Evolutionary conservation across 2,329 filamentous ascomycete species (phyloP).

Genomic region (Geosmithia flava): DNA sequence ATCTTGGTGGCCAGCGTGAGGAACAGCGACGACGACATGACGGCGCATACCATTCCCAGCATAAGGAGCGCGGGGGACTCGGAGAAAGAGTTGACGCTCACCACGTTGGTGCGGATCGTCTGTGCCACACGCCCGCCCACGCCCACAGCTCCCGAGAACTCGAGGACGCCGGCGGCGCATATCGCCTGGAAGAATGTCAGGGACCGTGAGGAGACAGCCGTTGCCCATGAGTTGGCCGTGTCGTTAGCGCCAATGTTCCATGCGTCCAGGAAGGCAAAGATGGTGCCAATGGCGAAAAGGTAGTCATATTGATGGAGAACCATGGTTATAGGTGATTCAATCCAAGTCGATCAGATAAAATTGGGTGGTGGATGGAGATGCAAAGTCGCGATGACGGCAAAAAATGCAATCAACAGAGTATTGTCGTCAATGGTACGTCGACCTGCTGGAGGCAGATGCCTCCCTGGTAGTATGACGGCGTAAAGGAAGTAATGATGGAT

Average conservation of each 20-base stretch:
- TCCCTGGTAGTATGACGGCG: no score
- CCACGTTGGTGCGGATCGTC: constrained; percentile 49
- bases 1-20: constrained; percentile 42
- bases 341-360: no score
- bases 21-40: constrained; percentile 38
- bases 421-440: no score
- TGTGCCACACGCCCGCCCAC: constrained; percentile 49
- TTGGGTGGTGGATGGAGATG: no score
- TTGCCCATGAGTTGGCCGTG: constrained; percentile 70
- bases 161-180: constrained; percentile 44
- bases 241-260: constrained; percentile 51
- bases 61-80: constrained; percentile 38
- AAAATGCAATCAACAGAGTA: no score
- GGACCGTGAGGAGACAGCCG: constrained; percentile 58
- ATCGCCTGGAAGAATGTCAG: constrained; percentile 48
- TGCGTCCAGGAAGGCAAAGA: constrained; percentile 54
- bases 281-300: constrained; percentile 49
- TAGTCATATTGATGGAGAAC: constrained; percentile 42
- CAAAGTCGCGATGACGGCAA: no score
- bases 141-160: constrained; percentile 47
- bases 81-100: constrained; percentile 33
- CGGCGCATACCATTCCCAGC: constrained; percentile 45
- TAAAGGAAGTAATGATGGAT: no score
- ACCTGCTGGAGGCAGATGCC: no score
- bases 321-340: background rate